Evolutionary conservation across 208 protist genomes (phyloP), one percentile per base, ranked within the genome.

Genomic region (Wallacemonas sp.): DNA sequence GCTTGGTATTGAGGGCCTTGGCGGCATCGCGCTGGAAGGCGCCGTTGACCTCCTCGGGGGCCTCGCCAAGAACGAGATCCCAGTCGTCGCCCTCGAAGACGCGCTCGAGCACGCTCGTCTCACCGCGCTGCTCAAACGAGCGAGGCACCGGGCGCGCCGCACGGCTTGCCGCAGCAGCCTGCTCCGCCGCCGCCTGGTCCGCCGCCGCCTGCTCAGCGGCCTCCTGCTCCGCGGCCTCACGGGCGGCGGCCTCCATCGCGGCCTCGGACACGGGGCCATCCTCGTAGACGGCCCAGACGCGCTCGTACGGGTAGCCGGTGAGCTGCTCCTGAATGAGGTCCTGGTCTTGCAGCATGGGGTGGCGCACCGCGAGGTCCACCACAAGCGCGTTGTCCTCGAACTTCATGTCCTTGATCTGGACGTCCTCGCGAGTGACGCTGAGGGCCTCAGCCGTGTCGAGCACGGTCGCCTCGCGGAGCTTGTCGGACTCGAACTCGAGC

Each of bases 11-110:
- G 17, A 90, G 62, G 19, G 54, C 26, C 46, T 80, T 68, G 19
- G 81, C 72, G 19, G 66, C 70, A 33, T 76, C 84, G 24, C 57
- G 46, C 55, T 70, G 17, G 70, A 90, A 90, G 27, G 75, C 72
- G n/a, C 68, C 66, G 65, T 69, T 57, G n/a, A 87, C 41, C 19
- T 87, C 67, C 27, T 77, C 65, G n/a, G 65, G 71, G 64, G 39
- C 65, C 30, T 55, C 60, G 1, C 77, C 76, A 1, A 90, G 38
- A 21, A 87, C 12, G 56, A 87, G 65, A 56, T 86, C 80, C 85
- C 81, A 90, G 70, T 84, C 85, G 26, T 83, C 78, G 61, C 85
- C 80, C 27, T 84, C 74, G 49, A 90, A 90, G 38, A 39, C 49
- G 67, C 77, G 74, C 74, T 83, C 76, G n/a, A 87, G 43, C 38